phyloP scores from a whole-genome alignment of 257 asterid species.

The Linderniella brevidens region DNA sequence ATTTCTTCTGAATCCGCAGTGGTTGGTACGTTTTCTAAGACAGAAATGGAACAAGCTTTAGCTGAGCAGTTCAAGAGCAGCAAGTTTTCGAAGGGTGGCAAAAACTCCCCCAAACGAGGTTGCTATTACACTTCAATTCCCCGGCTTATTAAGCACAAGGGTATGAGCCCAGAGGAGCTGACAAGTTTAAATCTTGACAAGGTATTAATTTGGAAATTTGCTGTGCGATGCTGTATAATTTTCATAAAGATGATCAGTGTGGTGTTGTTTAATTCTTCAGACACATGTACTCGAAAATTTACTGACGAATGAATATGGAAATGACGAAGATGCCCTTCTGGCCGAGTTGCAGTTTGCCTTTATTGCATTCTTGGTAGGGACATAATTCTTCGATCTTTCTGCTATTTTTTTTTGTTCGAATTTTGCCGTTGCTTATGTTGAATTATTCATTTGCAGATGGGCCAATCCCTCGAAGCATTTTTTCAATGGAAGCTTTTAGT shows the following conservation, averaged over 20 bases:
- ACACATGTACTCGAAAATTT: conserved; percentile 59
- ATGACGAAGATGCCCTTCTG: conserved; percentile 59
- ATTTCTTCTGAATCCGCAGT: conserved; percentile 54
- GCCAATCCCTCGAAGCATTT: conserved; percentile 93
- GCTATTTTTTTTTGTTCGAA: neutral
- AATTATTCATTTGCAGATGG: conserved; percentile 47
- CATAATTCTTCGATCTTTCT: conserved; percentile 2
- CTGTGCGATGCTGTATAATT: conserved; percentile 1
- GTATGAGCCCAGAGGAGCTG: conserved; percentile 48
- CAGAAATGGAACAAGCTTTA: conserved; percentile 50
- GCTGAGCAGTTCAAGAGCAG: conserved; percentile 51
- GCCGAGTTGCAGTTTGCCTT: conserved; percentile 91
- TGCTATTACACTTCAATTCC: conserved; percentile 86
- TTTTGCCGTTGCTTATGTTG: neutral
- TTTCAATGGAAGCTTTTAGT: conserved; percentile 72
- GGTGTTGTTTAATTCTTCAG: conserved; percentile 21
- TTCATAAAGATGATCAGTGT: no score
- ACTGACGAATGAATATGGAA: conserved; percentile 51
- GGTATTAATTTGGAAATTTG: conserved; percentile 23
- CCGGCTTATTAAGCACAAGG: conserved; percentile 71
- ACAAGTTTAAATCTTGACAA: conserved; percentile 88
- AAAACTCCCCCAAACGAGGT: conserved; percentile 33
- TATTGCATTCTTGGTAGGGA: conserved; percentile 69
- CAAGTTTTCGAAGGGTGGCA: conserved; percentile 30
- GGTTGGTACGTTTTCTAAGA: conserved; percentile 29